These are phyloP conservation scores for Rhodotorula graminis DNA, from an alignment of 768 basidiomycete species.

Conservation along the genomic window DNA sequence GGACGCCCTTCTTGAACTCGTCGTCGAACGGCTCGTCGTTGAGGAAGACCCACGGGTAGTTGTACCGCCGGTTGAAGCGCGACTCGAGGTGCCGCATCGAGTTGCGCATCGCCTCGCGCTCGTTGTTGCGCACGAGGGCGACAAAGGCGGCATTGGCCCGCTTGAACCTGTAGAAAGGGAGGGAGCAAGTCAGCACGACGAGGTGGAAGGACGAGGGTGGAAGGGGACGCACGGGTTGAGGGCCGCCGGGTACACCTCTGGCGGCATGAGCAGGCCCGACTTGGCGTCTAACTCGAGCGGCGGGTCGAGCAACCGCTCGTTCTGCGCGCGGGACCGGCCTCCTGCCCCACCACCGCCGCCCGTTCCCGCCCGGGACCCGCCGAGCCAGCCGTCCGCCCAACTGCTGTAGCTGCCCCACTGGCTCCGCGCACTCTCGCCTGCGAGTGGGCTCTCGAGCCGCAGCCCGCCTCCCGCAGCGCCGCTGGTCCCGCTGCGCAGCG, in stretches of 20 bases:
- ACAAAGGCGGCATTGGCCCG: constrained; percentile 40
- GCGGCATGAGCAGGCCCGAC: constrained; percentile 32
- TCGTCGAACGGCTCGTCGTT: constrained; percentile 63
- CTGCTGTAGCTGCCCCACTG: constrained; percentile 8
- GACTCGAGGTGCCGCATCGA: constrained; percentile 67
- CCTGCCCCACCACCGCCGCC: neutral
- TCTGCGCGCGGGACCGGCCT: constrained; percentile 9
- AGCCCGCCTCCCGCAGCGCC: neutral
- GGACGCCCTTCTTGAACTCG: constrained; percentile 57
- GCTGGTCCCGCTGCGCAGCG: neutral
- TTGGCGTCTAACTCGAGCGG: constrained; percentile 5
- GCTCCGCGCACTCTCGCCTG: neutral
- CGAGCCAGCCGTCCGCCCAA: constrained; percentile 6
- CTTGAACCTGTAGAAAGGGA: constrained; percentile 23
- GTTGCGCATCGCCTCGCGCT: constrained; percentile 31
- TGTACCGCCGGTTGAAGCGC: constrained; percentile 71
- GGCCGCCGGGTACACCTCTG: constrained; percentile 38
- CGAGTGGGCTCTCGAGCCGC: neutral
- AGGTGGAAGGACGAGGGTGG: neutral
- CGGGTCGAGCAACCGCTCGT: constrained; percentile 33
- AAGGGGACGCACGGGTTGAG: constrained; percentile 30
- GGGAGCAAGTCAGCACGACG: neutral
- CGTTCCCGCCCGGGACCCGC: neutral
- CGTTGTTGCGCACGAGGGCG: constrained; percentile 37
- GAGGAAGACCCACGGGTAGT: constrained; percentile 51